Conservation (phyloP, 176 grass and related monocot species). For the Triticum timopheevii region DNA sequence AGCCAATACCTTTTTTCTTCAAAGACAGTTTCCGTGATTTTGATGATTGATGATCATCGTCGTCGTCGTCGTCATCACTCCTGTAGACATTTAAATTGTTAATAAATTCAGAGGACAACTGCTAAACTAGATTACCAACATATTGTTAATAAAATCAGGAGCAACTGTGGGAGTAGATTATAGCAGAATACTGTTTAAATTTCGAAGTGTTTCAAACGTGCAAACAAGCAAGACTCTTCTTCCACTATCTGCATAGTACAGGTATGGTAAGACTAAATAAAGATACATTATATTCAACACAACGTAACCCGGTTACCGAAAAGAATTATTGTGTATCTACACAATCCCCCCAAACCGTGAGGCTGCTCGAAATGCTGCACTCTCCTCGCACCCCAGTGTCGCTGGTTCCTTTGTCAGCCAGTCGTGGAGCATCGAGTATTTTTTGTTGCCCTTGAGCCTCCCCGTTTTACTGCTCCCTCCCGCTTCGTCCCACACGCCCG, state of each 20-base stretch:
- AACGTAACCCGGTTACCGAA: neutral
- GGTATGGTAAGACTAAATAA: neutral
- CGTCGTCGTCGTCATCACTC: conserved; percentile 24
- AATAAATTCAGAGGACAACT: neutral
- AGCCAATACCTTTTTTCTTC: conserved; percentile 93
- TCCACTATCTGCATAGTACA: neutral
- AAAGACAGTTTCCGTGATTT: conserved; percentile 81
- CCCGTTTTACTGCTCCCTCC: no score
- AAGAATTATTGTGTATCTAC: neutral
- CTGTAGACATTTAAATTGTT: conserved; percentile 42
- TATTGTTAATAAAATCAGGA: neutral
- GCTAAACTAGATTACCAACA: conserved; percentile 4
- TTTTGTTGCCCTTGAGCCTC: no score
- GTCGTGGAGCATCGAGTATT: no score
- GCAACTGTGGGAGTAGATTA: conserved; percentile 4
- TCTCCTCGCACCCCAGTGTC: no score
- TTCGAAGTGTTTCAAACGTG: neutral
- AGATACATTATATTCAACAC: neutral
- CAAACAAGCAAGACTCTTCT: neutral
- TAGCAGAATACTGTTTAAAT: neutral
- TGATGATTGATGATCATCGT: conserved; percentile 32
- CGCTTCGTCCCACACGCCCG: no score
- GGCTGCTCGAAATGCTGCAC: no score
- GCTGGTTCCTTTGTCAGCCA: no score
- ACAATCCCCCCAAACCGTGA: no score